These are phyloP conservation scores for Coriolopsis trogii DNA, from an alignment of 1,284 basidiomycete species.

Conservation along the genomic window DNA sequence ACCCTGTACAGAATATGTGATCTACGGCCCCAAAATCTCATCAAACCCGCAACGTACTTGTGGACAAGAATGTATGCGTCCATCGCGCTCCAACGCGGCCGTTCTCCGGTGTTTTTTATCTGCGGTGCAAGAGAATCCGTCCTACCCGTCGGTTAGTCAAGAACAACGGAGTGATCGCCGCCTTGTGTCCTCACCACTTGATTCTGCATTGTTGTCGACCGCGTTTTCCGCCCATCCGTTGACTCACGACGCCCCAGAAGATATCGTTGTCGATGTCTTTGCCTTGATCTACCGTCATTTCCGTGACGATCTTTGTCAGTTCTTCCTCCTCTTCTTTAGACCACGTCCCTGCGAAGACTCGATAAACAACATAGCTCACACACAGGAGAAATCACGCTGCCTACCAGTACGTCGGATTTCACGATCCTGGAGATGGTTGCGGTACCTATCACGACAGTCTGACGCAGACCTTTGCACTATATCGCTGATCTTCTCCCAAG, in stretches of 20 bases:
- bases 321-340: slow-evolving; percentile 73
- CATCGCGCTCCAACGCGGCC: slow-evolving; percentile 71
- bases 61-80: slow-evolving; percentile 81
- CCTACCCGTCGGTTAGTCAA: slow-evolving; percentile 42
- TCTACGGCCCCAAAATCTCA: neutral
- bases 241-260: slow-evolving; percentile 78
- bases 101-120: slow-evolving; percentile 68
- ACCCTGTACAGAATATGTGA: slow-evolving; percentile 46
- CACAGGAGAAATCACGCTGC: neutral
- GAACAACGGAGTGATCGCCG: neutral
- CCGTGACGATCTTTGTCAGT: slow-evolving; percentile 69
- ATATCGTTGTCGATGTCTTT: slow-evolving; percentile 75
- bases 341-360: slow-evolving; percentile 54
- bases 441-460: slow-evolving; percentile 84
- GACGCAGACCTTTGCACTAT: slow-evolving; percentile 71
- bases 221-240: slow-evolving; percentile 73
- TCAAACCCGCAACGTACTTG: slow-evolving; percentile 52
- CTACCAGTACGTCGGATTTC: slow-evolving; percentile 37
- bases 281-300: slow-evolving; percentile 70
- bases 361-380: neutral
- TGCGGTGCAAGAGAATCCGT: slow-evolving; percentile 73
- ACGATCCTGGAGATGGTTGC: slow-evolving; percentile 72
- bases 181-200: slow-evolving; percentile 64
- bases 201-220: slow-evolving; percentile 82
- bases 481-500: slow-evolving; percentile 76